Base-by-base conservation (phyloP, 192 early-diverging fungal genomes). In the Umbelopsis ramanniana region DNA sequence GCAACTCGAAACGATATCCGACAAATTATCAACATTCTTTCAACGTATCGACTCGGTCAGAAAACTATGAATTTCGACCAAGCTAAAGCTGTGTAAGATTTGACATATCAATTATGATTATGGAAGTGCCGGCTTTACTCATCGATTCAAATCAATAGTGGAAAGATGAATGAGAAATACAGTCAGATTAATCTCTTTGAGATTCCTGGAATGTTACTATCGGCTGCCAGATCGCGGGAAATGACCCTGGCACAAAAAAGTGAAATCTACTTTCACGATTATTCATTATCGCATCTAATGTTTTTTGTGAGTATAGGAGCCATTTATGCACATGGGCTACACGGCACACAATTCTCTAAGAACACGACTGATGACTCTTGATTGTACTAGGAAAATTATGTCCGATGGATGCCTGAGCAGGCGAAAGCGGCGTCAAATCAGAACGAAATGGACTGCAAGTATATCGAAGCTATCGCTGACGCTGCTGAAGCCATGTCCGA, bases 1-100 rank as follows among this genome's bases (percentile, higher is more conserved):
- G 84, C 86, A 7, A 95, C 97, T 0, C 88, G 89, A 46, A 90
- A 89, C 26, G 98, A 99, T 79, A 96, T 99, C 79, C 93, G 98
- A 4, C 98, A 99, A 81, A 90, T 98, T 67, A 84, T 99, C 60
- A 98, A 97, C 75, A 84, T 97, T 69, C 74, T 99, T 60, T 97
- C 96, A 1, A 94, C 93, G n/a, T 99, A 93, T 79, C 87, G 93
- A 53, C 77, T 97, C 46, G 79, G 79, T 22, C 77, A 83, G 50
- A 78, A 79, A 22, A 79, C 79, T 3, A 89, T 99, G 87, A 78
- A 86, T 22, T 98, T 89, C 74, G 90, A 96, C 71, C 84, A 96
- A 70, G 90, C 91, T 45, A 93, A 95, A 71, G 79, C 79, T 26
- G 69, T 94, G 86, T 93, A 85, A 43, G 40, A 2, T 66, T 84